phyloP scores from a whole-genome alignment of 2,329 filamentous ascomycete species.

The Coniosporium tulheliwenetii region DNA sequence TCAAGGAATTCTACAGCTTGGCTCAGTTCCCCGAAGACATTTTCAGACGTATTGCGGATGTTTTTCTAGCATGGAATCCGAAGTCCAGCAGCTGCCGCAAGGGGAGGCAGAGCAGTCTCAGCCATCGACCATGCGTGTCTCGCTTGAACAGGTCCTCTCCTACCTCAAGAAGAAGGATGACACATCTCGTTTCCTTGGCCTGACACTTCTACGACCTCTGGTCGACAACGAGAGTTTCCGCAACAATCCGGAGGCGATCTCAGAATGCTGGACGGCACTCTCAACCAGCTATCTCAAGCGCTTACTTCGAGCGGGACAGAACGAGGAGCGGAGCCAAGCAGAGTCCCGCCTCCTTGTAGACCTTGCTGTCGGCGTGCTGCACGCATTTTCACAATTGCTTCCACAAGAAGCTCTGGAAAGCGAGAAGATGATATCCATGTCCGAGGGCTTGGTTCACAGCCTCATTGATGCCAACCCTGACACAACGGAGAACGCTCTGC shows the following conservation, averaged over 20 bases:
- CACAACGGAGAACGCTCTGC: too few species aligned
- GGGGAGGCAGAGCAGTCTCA: neutral
- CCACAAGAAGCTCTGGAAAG: constrained; percentile 31
- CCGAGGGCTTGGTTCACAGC: constrained; percentile 10
- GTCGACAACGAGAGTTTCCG: constrained; percentile 43
- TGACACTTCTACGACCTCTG: constrained; percentile 50
- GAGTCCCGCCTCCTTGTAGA: constrained; percentile 46
- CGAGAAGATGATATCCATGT: constrained; percentile 34
- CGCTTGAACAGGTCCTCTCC: constrained; percentile 31
- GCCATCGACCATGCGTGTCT: too few species aligned
- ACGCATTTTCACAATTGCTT: constrained; percentile 44
- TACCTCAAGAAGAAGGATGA: constrained; percentile 47
- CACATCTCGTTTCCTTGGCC: constrained; percentile 51
- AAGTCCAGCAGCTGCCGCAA: too few species aligned
- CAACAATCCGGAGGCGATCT: constrained; percentile 29
- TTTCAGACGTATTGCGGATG: too few species aligned
- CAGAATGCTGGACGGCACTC: constrained; percentile 43
- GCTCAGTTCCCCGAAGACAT: too few species aligned
- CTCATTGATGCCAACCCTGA: too few species aligned
- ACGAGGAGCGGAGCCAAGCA: constrained; percentile 11
- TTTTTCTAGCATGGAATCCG: too few species aligned
- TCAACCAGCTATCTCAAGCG: constrained; percentile 49
- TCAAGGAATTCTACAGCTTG: too few species aligned
- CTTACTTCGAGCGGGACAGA: constrained; percentile 34
- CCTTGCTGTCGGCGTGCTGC: constrained; percentile 45